Evolutionary conservation across 2,329 filamentous ascomycete genomes (phyloP).

Genomic region (Talaromyces sp.): DNA sequence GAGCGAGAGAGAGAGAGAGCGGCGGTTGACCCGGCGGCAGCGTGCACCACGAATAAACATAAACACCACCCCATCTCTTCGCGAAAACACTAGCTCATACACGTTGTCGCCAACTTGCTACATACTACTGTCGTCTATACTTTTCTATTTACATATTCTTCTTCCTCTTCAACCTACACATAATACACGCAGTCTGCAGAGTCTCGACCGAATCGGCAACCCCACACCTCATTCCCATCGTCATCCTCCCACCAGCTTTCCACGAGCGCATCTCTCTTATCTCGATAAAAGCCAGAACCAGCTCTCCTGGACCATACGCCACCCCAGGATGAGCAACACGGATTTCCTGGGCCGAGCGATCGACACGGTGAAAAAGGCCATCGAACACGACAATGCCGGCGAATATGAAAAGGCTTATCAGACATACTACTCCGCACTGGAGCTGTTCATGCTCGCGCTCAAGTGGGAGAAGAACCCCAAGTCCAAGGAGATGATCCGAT

Average conservation of each 20-base stretch:
- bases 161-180: background rate
- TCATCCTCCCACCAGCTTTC: background rate
- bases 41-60: background rate
- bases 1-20: background rate
- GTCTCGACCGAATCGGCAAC: slow-evolving; percentile 6
- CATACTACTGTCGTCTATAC: background rate
- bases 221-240: slow-evolving; percentile 3
- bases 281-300: background rate
- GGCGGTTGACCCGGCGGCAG: background rate
- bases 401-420: slow-evolving; percentile 98
- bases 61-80: background rate
- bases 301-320: background rate
- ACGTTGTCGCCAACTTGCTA: background rate
- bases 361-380: slow-evolving; percentile 93
- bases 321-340: slow-evolving; percentile 79
- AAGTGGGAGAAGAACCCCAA: slow-evolving; percentile 99
- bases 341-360: slow-evolving; percentile 97
- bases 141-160: background rate
- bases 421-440: slow-evolving; percentile 88
- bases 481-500: slow-evolving; percentile 94
- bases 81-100: background rate
- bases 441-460: slow-evolving; percentile 96
- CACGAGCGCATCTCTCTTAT: background rate
- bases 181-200: background rate
- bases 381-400: slow-evolving; percentile 89